A percentile compares a stretch with the other conserved stretches of the same genome.
These are phyloP conservation scores for Zygoascus sp. DNA, from an alignment of 1,139 yeast species.

Conservation along the genomic window DNA sequence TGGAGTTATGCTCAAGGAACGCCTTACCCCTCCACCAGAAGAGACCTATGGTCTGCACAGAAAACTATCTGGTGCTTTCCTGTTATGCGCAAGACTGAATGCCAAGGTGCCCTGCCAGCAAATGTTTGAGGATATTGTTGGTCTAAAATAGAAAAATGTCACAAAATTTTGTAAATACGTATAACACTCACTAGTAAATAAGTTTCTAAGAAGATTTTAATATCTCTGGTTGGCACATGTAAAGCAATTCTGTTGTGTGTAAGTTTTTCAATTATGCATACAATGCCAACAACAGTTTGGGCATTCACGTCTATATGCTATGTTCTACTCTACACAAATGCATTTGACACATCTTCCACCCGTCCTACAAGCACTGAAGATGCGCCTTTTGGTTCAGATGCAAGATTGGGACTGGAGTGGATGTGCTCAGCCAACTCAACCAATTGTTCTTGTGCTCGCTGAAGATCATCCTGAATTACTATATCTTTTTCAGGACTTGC, in stretches of 20 bases:
- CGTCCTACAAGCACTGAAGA: background rate
- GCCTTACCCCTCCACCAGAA: slow-evolving; percentile 96
- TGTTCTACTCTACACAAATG: background rate
- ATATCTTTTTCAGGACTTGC: too few relatives aligned
- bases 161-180: background rate
- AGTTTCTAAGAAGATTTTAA: background rate
- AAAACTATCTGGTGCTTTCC: slow-evolving; percentile 88
- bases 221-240: too few relatives aligned
- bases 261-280: too few relatives aligned
- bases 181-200: background rate
- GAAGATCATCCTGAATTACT: background rate
- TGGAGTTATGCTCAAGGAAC: slow-evolving; percentile 81
- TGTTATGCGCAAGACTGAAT: slow-evolving; percentile 78
- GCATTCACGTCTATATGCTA: background rate
- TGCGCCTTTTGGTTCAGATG: background rate
- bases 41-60: slow-evolving; percentile 94
- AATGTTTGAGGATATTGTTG: slow-evolving; percentile 70
- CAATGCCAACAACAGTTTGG: background rate
- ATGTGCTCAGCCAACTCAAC: background rate
- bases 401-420: background rate
- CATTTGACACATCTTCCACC: background rate
- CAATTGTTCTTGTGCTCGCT: background rate
- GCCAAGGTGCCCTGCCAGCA: slow-evolving; percentile 82
- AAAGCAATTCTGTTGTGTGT: too few relatives aligned
- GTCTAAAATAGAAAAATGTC: slow-evolving; percentile 28